Evolutionary conservation across 306 rosid species (phyloP).

Genomic region (Erythrophleum fordii): DNA sequence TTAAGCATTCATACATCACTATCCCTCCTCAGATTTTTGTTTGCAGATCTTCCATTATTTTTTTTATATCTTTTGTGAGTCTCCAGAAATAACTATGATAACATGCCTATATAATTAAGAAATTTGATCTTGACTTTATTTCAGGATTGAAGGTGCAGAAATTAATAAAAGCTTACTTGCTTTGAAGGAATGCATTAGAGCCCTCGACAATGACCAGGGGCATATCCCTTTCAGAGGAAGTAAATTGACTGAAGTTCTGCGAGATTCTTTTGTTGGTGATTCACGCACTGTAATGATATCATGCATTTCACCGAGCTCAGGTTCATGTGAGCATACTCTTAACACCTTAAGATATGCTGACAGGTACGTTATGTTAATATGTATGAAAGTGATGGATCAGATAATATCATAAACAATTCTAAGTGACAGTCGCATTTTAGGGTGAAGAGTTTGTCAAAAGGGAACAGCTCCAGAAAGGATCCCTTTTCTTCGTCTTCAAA

Average conservation of each 20-base stretch:
- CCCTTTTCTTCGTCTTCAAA: constrained; percentile 58
- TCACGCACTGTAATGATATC: constrained; percentile 92
- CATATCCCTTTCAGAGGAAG: constrained; percentile 96
- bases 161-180: constrained; percentile 90
- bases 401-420: constrained; percentile 18
- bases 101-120: constrained; percentile 23
- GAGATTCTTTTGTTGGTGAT: constrained; percentile 87
- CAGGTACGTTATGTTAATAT: constrained; percentile 49
- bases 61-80: background rate
- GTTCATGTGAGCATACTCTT: constrained; percentile 88
- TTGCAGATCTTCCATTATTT: constrained; percentile 28
- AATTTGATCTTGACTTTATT: constrained; percentile 26
- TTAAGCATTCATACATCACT: background rate
- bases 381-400: constrained; percentile 30
- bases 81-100: background rate
- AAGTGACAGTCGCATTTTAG: constrained; percentile 44
- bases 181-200: constrained; percentile 84
- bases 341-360: constrained; percentile 91
- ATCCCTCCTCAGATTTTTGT: constrained; percentile 28
- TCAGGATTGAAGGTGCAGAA: constrained; percentile 92
- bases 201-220: constrained; percentile 84
- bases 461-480: constrained; percentile 65
- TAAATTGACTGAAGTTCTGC: constrained; percentile 85
- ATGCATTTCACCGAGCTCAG: constrained; percentile 87
- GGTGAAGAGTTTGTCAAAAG: constrained; percentile 82